Evolutionary conservation across 768 basidiomycete species (phyloP), one percentile per base, ranked within the genome.

Genomic region (Pholiota microspora): DNA sequence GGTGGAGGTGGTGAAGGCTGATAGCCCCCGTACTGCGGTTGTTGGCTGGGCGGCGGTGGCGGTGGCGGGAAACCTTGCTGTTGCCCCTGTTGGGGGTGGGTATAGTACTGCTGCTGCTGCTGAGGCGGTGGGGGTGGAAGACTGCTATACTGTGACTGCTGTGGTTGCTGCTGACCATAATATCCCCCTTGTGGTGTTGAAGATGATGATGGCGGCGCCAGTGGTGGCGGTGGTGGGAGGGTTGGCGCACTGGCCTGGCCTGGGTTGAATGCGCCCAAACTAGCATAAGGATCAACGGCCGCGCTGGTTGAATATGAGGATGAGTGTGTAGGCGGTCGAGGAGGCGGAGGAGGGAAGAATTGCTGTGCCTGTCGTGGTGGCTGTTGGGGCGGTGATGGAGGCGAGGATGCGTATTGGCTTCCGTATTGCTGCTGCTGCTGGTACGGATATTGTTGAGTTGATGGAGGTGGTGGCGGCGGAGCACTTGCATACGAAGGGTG

Each of bases 221-320:
- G 48, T 34, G 60, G 56, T 0, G 62, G 60, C 21, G 51, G 48
- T 34, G 60, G 57, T 23, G 67, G 60, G 16, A 48, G 48, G 29
- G 60, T 54, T 25, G 67, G 61, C 18, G 64, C 62, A n/a, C 59
- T 63, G 1, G 63, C 58, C 5, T 60, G 47, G 4, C 61, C 38
- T 2, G 62, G 58, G 45, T 59, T 68, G 35, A 77, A 74, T 59
- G 74, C 60, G 0, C 66, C 67, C 2, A 77, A 61, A 48, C 64
- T 69, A 4, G 74, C 71, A 34, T 76, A 77, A 1, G 74, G 75
- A 59, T 76, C 77, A 34, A 25, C 56, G 2, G 66, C 59, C 10
- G 64, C 45, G 9, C 65, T 42, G 7, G 67, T 49, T 18, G 65
- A 55, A 50, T 51, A 58, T 10, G 63, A 54, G 29, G 58, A 60